phyloP scores from a whole-genome alignment of 164 flowering plant species.

The Piper longum region DNA sequence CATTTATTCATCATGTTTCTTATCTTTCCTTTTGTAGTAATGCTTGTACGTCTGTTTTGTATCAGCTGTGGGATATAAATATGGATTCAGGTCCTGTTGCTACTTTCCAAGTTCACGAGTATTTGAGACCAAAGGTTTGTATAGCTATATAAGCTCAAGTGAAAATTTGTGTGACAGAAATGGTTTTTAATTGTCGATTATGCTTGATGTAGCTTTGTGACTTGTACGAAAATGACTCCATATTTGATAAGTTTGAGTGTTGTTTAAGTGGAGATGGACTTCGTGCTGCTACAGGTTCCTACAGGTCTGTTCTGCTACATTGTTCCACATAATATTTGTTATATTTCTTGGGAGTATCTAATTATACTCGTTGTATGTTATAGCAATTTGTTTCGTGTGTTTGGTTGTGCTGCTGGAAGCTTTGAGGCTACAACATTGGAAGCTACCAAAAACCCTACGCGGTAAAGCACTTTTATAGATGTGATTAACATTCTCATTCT shows the following conservation, averaged over 20 bases:
- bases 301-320: conserved; percentile 39
- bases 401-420: conserved; percentile 67
- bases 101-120: conserved; percentile 93
- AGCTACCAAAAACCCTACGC: conserved; percentile 98
- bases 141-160: background rate
- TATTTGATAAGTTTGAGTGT: conserved; percentile 96
- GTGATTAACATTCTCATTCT: background rate
- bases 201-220: conserved; percentile 63
- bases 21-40: conserved; percentile 6
- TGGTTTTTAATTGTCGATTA: background rate
- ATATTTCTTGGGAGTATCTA: background rate
- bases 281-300: conserved; percentile 90
- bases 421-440: conserved; percentile 83
- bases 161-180: background rate
- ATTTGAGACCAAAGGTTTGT: conserved; percentile 81
- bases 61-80: conserved; percentile 94
- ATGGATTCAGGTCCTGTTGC: conserved; percentile 99
- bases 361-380: conserved; percentile 8
- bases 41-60: background rate
- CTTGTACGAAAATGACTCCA: conserved; percentile 94
- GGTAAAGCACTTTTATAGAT: conserved; percentile 23
- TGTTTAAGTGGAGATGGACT: conserved; percentile 90
- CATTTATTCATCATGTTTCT: background rate
- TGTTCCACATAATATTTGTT: background rate
- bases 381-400: conserved; percentile 91